Base-by-base conservation (phyloP, 257 asterid species). In the Solanum verrucosum region DNA sequence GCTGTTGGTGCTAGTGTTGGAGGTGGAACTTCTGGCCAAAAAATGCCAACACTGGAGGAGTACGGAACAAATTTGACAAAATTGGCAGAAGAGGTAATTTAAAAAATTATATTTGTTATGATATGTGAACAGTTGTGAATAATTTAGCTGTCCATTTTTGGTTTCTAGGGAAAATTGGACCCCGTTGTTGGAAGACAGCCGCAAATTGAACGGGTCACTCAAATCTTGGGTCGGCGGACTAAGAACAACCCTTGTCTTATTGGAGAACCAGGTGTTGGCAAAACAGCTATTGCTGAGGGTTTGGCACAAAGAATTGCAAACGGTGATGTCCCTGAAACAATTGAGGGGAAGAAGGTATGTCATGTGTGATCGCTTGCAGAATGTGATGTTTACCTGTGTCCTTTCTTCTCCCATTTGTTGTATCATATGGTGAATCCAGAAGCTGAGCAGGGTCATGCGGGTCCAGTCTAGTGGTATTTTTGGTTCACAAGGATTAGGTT, bases 261-360 rank as follows among this genome's bases (percentile, higher is more conserved):
- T 89, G 99, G 99, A 91, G 99, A 97, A 91, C 99, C 99, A 42
- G 99, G 99, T 88, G 99, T 97, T 31, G 99, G 99, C 34, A 97
- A 97, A 93, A 97, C 99, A 88, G 99, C 99, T 83, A 95, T 97
- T 88, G 99, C 99, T 29, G 99, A 97, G 91, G 98, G 99, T 42
- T 95, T 97, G 77, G 99, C 99, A 75, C 99, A 97, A 90, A 93
- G 99, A 92, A 97, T 97, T 90, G 95, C 98, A 78, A 93, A 23
- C 85, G 98, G 99, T 18, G 99, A 96, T 91, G 98, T 96, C 88
- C 99, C 99, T 7, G 99, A 97, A 93, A 97, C 99, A 34, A 93
- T 97, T 77, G 98, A 97, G 86, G 99, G 99, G 87, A 97, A 97
- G 92, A 97, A 94, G 98, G 99, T 97, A 90, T 52, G 87, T 87